Evolutionary conservation across 1,139 yeast species (phyloP), one percentile per base, ranked within the genome.

Genomic region (Saccharomyces hybrid): DNA sequence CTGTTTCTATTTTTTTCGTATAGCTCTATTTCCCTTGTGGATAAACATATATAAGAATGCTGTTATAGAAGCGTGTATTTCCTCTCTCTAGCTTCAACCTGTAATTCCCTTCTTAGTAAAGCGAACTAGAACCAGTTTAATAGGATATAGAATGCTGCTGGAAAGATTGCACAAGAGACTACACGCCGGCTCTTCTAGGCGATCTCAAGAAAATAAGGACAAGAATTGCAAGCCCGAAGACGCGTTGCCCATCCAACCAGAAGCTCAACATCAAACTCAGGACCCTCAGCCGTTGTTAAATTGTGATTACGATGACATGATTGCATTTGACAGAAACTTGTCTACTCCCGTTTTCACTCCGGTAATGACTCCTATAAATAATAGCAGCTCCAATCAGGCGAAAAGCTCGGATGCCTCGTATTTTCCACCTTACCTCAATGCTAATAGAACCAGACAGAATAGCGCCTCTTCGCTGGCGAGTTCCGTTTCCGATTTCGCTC

Each of bases 381-480:
- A 14, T 34, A 8, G 5, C 44, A 5, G 44, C 25, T 38, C 44
- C 4, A 38, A 38, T 13, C 44, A 38, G 20, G 20, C 26, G n/a
- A 38, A 38, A 16, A 20, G 20, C 44, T 38, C 44, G 44, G 44
- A 20, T 9, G 20, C 16, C 44, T 44, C 49, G 20, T 49, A 46
- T 26, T 34, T 51, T 13, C 48, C 53, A 28, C 48, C 48, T 13
- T 47, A 28, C 42, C 28, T 38, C 26, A 47, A 20, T 26, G 9
- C 25, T 8, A 38, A 27, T n/a, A 26, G 50, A 16, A 51, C 53
- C 9, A 32, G 53, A 32, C 50, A 51, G 53, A 46, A 47, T 29
- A 41, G 53, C n/a, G 32, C 46, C 51, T 44, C 50, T 29, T 51
- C 53, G 32, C 28, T 51, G 42, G 50, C 50, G 11, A 51, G 53